Conservation (phyloP, 148 eudicot genomes). For the Vaccinium darrowii region DNA sequence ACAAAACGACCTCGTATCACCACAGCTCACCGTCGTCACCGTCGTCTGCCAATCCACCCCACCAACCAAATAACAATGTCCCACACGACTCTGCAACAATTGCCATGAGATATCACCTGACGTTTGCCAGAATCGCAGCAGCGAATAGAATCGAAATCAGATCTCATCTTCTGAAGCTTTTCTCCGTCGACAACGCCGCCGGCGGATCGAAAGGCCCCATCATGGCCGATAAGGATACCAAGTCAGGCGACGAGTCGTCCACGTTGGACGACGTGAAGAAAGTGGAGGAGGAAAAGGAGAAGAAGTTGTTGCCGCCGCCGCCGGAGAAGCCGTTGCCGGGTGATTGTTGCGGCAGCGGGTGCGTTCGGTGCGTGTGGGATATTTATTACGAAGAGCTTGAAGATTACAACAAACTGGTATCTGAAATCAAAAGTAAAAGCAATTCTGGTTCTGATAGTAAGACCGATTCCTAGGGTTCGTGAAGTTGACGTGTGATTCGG, state of each 20-base stretch:
- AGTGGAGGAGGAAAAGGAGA: not conserved
- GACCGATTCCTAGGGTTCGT: not conserved
- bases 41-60: not conserved
- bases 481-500: not conserved
- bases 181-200: not conserved
- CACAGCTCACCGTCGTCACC: not conserved
- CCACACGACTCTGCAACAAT: not conserved
- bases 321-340: conserved; percentile 82
- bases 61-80: not conserved
- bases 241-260: conserved; percentile 9
- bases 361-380: conserved; percentile 84
- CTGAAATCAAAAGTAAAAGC: conserved; percentile 17
- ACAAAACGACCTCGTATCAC: conserved; percentile 20
- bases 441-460: not conserved
- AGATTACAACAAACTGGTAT: conserved; percentile 34
- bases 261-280: not conserved
- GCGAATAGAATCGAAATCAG: not conserved
- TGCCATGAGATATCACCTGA: conserved; percentile 27
- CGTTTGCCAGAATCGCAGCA: conserved; percentile 12
- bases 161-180: conserved; percentile 14
- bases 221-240: not conserved
- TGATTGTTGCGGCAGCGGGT: conserved; percentile 77
- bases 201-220: not conserved
- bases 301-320: conserved; percentile 32
- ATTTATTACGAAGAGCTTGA: conserved; percentile 68